phyloP scores from a whole-genome alignment of 805 yeast species.

The Candida rishiriensis region DNA sequence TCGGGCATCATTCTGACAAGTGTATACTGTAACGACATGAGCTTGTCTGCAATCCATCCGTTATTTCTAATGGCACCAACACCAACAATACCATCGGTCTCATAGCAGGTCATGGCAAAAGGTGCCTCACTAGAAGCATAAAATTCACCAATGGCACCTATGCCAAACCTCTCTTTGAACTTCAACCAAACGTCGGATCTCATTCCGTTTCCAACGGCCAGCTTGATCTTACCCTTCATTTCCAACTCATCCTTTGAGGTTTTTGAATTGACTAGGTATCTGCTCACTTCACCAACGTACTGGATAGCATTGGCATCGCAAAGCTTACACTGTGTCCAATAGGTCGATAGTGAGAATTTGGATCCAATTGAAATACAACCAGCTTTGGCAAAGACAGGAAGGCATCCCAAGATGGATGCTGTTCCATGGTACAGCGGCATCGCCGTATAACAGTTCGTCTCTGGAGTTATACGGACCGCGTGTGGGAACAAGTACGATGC shows the following conservation, averaged over 20 bases:
- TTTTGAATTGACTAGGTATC: conserved; percentile 68
- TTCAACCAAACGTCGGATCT: conserved; percentile 84
- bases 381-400: conserved; percentile 57
- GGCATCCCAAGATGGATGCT: conserved; percentile 80
- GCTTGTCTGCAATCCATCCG: conserved; percentile 69
- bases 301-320: conserved; percentile 76
- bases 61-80: conserved; percentile 81
- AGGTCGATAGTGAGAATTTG: conserved; percentile 76
- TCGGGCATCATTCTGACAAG: conserved; percentile 76
- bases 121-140: conserved; percentile 95
- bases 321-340: conserved; percentile 84
- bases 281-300: conserved; percentile 93
- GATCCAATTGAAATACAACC: conserved; percentile 74
- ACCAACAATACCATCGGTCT: conserved; percentile 50
- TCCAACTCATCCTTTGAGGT: conserved; percentile 20
- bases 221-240: conserved; percentile 36
- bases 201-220: conserved; percentile 89
- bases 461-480: conserved; percentile 53
- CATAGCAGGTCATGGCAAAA: conserved; percentile 76
- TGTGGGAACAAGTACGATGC: conserved; percentile 69
- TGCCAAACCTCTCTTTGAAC: conserved; percentile 72
- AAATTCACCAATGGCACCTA: conserved; percentile 78
- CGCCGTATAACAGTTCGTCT: conserved; percentile 71
- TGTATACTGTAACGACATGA: conserved; percentile 50
- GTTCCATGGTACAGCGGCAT: conserved; percentile 97